Evolutionary conservation across 352 stramenopile genomes (phyloP).

Genomic region (Plasmopara halstedii): DNA sequence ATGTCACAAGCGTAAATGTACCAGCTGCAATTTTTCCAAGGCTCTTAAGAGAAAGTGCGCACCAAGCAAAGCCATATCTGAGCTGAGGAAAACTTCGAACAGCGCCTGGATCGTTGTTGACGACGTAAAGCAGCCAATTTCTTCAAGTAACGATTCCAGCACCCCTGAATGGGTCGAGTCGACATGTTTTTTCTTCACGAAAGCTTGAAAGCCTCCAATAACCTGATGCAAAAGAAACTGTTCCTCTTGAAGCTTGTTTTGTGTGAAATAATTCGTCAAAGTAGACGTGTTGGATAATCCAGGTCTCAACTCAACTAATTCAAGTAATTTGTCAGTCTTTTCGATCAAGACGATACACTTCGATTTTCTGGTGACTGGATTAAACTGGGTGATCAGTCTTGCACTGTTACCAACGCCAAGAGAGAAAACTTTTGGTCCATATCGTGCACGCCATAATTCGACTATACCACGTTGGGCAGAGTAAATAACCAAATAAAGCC

Average conservation of each 20-base stretch:
- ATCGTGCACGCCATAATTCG: conserved; percentile 75
- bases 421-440: conserved; percentile 63
- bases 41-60: conserved; percentile 54
- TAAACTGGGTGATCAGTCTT: conserved; percentile 53
- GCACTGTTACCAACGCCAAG: conserved; percentile 62
- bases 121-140: conserved; percentile 58
- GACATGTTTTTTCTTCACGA: conserved; percentile 52
- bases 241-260: conserved; percentile 83
- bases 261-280: conserved; percentile 78
- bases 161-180: conserved; percentile 31
- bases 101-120: conserved; percentile 59
- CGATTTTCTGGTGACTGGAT: conserved; percentile 24
- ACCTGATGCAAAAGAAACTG: conserved; percentile 82
- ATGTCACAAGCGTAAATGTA: conserved; percentile 15
- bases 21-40: conserved; percentile 53
- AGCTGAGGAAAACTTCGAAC: conserved; percentile 57
- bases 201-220: conserved; percentile 59
- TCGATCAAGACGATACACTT: conserved; percentile 52
- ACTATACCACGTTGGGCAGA: conserved; percentile 76
- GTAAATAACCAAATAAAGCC: conserved; percentile 81
- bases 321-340: conserved; percentile 20
- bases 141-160: conserved; percentile 45
- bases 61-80: conserved; percentile 50
- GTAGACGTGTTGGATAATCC: conserved; percentile 46
- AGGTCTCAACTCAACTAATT: conserved; percentile 58